These are phyloP conservation scores for Lepidium campestre DNA, from an alignment of 441 rosid species.

Conservation along the genomic window DNA sequence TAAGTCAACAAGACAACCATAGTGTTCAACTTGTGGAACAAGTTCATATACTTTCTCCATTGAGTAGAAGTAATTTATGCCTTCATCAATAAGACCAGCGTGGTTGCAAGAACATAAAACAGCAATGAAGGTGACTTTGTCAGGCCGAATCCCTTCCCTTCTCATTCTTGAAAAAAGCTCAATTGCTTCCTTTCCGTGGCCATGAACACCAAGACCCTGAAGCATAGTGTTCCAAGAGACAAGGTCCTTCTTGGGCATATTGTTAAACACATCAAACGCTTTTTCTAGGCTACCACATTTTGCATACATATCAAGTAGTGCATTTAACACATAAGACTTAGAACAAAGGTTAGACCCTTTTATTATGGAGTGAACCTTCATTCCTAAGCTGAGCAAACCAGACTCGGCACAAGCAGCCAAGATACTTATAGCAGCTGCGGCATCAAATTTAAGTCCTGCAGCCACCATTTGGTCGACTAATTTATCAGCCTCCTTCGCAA, in stretches of 20 bases:
- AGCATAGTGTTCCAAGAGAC: slow-evolving; percentile 86
- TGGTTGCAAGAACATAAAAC: slow-evolving; percentile 81
- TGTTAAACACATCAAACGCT: slow-evolving; percentile 54
- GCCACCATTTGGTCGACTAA: slow-evolving; percentile 53
- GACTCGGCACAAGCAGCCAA: slow-evolving; percentile 81
- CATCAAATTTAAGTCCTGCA: slow-evolving; percentile 47
- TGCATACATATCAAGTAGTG: slow-evolving; percentile 76
- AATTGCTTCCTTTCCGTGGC: slow-evolving; percentile 60
- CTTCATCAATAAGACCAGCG: slow-evolving; percentile 63
- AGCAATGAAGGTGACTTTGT: slow-evolving; percentile 56
- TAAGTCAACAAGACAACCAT: slow-evolving; percentile 78
- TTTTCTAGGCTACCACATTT: slow-evolving; percentile 64
- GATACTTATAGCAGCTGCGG: slow-evolving; percentile 53
- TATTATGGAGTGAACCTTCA: slow-evolving; percentile 46
- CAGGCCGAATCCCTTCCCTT: slow-evolving; percentile 58
- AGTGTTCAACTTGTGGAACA: slow-evolving; percentile 68
- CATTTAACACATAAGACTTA: slow-evolving; percentile 48
- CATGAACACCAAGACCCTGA: slow-evolving; percentile 72
- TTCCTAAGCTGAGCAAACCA: slow-evolving; percentile 65
- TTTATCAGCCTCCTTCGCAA: slow-evolving; percentile 45
- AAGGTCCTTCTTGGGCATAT: slow-evolving; percentile 49
- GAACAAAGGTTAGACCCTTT: slow-evolving; percentile 33
- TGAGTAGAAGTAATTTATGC: slow-evolving; percentile 43
- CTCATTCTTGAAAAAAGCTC: slow-evolving; percentile 56
- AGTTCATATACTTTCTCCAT: slow-evolving; percentile 64